A percentile compares a stretch with the other conserved stretches of the same genome.
These are phyloP conservation scores for Desmodesmus armatus DNA, from an alignment of 139 green algal species.

Conservation along the genomic window DNA sequence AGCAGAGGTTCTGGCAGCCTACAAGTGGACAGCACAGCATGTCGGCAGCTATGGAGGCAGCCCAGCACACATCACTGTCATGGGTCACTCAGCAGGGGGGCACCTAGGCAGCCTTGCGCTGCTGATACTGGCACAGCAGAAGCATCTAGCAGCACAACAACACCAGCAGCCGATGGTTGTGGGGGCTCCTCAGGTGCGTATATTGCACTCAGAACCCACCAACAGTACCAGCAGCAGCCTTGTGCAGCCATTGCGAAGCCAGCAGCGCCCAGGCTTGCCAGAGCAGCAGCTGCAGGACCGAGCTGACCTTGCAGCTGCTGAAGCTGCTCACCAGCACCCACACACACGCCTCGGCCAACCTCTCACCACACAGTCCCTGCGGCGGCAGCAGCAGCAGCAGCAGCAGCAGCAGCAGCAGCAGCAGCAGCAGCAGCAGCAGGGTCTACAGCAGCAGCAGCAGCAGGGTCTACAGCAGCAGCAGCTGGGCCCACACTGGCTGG, in stretches of 20 bases:
- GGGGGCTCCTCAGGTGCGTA: no score
- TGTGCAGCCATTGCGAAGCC: neutral
- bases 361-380: neutral
- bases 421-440: slow-evolving; percentile 11
- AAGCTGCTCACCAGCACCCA: slow-evolving; percentile 74
- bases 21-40: slow-evolving; percentile 75
- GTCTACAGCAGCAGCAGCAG: neutral
- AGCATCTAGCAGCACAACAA: neutral
- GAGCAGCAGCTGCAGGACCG: slow-evolving; percentile 11
- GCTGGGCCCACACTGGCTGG: neutral
- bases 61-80: slow-evolving; percentile 51
- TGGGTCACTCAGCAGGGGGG: slow-evolving; percentile 83
- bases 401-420: neutral
- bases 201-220: no score
- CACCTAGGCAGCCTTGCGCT: slow-evolving; percentile 81
- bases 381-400: slow-evolving; percentile 24
- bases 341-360: slow-evolving; percentile 60
- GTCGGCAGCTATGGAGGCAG: slow-evolving; percentile 64
- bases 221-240: slow-evolving; percentile 23
- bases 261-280: no score
- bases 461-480: neutral
- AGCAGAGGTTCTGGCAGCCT: slow-evolving; percentile 68
- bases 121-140: slow-evolving; percentile 63
- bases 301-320: slow-evolving; percentile 57
- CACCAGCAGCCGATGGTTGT: slow-evolving; percentile 26